Base-by-base conservation (phyloP, 1,284 basidiomycete species). In the Golubevia sp. region DNA sequence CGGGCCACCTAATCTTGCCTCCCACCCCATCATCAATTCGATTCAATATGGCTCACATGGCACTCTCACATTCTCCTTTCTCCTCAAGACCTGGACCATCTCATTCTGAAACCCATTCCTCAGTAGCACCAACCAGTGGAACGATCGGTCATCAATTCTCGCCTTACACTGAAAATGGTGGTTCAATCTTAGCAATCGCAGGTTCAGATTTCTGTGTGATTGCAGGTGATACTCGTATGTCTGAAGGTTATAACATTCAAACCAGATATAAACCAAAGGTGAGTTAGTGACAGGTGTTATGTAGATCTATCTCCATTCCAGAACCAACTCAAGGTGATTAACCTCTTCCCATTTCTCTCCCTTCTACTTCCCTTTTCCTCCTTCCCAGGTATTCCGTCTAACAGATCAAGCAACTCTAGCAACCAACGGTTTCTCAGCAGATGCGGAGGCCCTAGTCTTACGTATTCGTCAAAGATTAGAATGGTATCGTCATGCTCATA, bases 211-310 rank as follows among this genome's bases (percentile, higher is more conserved):
- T 80, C 51, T 83, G 80, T 61, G 79, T 83, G 23, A 67, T 83
- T 44, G 80, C 80, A 5, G 80, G 79, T 50, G 80, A 83, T 58
- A 83, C 80, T 1, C 69, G 80, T 38, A 79, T 82, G 59, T 66
- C 61, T 53, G 76, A 76, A 11, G 80, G 80, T 4, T 83, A 83
- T 69, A 80, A 77, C 70, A 83, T 83, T 61, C 79, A 82, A 54
- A 83, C 80, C 11, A 71, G 80, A 23, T 82, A 80, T 73, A 83
- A 83, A 67, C 80, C 80, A 64, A 82, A 82, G 57, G 80, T 71
- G 55, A 51, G 67, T 65, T 7, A 15, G 15, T 20, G 23, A 13
- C 13, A 44, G 38, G 38, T 44, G 6, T 5, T 8, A 6, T 11
- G 8, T 11, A n/a, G 54, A 21, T 54, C 52, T 54, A 21, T 54